Evolutionary conservation across 768 basidiomycete species (phyloP), one percentile per base, ranked within the genome.

Genomic region (Sarcodon aspratus): DNA sequence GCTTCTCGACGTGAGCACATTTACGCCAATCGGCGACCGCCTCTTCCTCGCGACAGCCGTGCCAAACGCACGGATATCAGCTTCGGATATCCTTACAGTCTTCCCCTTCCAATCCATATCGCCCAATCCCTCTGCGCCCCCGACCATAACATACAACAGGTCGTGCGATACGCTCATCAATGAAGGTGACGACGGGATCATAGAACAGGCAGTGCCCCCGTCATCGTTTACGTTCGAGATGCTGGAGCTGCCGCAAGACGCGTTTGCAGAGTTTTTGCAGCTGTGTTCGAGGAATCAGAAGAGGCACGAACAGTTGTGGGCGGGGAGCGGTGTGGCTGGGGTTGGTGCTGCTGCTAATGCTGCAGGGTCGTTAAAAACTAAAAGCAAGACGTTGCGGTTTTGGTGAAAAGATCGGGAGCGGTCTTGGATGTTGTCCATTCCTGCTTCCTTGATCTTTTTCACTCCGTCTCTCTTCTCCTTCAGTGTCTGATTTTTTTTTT

Each of bases 1-100:
- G 47, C 80, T 71, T 63, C 58, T 86, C 45, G 82, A 86, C 52
- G 85, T 86, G 12, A 70, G 75, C 57, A 78, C 78, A 3, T 86
- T 74, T 57, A 61, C 69, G 1, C 80, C 79, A 0, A 82, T 86
- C 51, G 80, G 79, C 38, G 74, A 77, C 48, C 72, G 80, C 50
- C 65, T 80, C 47, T 86, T 86, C 66, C 73, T 86, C 50, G 74
- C 76, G 0, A 73, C 77, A 2, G 61, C 71, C 32, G 71, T 76
- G 15, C 79, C 81, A 7, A 67, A 71, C 50, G 80, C 82, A 2
- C 81, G 85, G 61, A 83, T 85, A 52, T 58, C 72, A 7, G 60
- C 74, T 9, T 66, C 70, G 27, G 79, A 82, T 62, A 64, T 86
- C 54, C 75, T 85, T 48, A 66, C 69, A 53, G 63, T 84, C 52